phyloP scores from a whole-genome alignment of 371 early-diverging fungal genomes.

The Modicella reniformis region DNA sequence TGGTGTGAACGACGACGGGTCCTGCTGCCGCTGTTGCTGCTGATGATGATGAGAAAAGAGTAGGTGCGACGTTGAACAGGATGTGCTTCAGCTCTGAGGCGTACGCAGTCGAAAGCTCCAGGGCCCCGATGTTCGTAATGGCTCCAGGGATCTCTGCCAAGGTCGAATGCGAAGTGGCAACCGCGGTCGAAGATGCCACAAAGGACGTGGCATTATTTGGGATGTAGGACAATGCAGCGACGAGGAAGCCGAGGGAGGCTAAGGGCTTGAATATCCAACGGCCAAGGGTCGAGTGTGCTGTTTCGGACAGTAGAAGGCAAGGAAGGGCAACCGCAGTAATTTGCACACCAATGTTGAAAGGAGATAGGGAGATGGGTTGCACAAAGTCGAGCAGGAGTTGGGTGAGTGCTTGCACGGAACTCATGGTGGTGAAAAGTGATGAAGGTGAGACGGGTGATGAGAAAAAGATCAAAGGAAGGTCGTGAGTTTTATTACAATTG shows the following conservation, averaged over 20 bases:
- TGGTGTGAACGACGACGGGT: constrained; percentile 21
- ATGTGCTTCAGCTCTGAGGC: constrained; percentile 28
- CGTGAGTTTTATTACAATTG: background rate
- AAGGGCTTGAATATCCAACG: constrained; percentile 51
- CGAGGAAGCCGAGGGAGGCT: constrained; percentile 47
- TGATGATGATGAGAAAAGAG: constrained; percentile 10
- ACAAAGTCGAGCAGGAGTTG: constrained; percentile 34
- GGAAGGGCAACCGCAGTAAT: constrained; percentile 46
- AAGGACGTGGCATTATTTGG: constrained; percentile 18
- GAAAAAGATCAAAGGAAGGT: background rate
- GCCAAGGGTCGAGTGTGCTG: constrained; percentile 28
- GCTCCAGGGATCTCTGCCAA: constrained; percentile 8
- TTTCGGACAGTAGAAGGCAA: constrained; percentile 41
- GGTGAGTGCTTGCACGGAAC: constrained; percentile 5
- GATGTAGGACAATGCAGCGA: constrained; percentile 42
- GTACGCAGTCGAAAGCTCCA: constrained; percentile 10
- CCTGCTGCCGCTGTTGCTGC: background rate
- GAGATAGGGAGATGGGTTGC: constrained; percentile 32
- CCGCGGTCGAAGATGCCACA: constrained; percentile 16
- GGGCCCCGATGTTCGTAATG: constrained; percentile 4
- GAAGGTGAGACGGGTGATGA: constrained; percentile 2
- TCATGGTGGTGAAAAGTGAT: constrained; percentile 3
- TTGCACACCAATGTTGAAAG: constrained; percentile 45
- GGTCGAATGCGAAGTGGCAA: constrained; percentile 11
- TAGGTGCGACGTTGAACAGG: constrained; percentile 29